Evolutionary conservation across 805 yeast genomes (phyloP), one percentile per base, ranked within the genome.

Genomic region (Peterozyma toletana): DNA sequence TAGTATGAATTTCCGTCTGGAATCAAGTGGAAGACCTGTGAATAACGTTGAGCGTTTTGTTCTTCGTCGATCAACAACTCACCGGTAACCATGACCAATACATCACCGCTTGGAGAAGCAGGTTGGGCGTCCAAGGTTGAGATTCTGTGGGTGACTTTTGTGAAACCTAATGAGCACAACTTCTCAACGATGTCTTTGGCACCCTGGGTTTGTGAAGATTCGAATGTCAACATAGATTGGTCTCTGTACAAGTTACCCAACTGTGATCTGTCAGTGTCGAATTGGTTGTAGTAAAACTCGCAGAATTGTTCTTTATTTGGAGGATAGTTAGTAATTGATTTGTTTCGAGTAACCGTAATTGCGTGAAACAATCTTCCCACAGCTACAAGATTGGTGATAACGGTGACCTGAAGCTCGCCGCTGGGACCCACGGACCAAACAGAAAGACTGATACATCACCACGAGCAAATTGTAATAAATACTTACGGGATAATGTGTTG

Each of bases 61-160:
- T 93, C 98, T 51, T 91, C 98, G 63, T 93, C 99, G 52, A 84
- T 75, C 56, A 89, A 68, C 53, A 93, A 77, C 66, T 87, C 96
- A 51, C 99, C 99, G 44, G 99, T 93, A 56, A 93, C 97, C 93
- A 93, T 83, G 43, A 91, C 98, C 56, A 93, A 74, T 44, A 93
- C 95, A 62, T 91, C 97, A 50, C 93, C 91, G 55, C 72, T 78
- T 47, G 95, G 87, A 46, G 96, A 84, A 34, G 95, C 96, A 40
- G 99, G 99, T 70, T 93, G 99, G 38, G 98, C 98, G 59, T 93
- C 98, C 60, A 93, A 77, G 37, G 98, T 91, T 44, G 95, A 82
- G 60, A 93, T 84, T 70, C 95, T 78, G 73, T 93, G 99, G 41
- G 78, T 83, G 46, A 93, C 97, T 68, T 89, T 89, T 63, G 77